Evolutionary conservation across 768 basidiomycete genomes (phyloP), one percentile per base, ranked within the genome.

Genomic region (Lepiota brunneoincarnata): DNA sequence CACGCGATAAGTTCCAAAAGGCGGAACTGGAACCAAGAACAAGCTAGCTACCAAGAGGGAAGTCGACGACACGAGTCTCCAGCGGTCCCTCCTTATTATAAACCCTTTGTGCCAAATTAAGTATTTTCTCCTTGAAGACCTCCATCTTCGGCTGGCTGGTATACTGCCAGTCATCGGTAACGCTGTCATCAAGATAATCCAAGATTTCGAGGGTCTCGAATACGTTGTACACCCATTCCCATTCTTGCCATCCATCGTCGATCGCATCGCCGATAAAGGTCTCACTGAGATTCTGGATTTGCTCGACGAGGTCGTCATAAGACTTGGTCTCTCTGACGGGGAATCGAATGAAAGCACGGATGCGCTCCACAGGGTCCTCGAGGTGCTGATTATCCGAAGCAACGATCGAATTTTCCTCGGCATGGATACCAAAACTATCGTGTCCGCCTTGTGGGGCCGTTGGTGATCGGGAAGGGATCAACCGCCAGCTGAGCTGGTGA

Each of bases 171-270:
- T 24, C 41, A 39, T 54, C 41, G 24, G 53, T 54, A 18, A 54
- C 46, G 20, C 46, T 45, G n/a, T 54, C 53, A 26, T 54, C 53
- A 31, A 54, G 42, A 34, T 48, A 54, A 7, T 54, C 53, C 26
- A 54, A 26, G 6, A 54, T 37, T 39, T 54, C 53, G 20, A 54
- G 53, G 18, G 45, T 40, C 53, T 54, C 53, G 28, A 54, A 47
- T 20, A 54, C 46, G 15, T 54, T 54, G 28, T 54, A 54, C 38
- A 54, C 53, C 53, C 53, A 54, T 39, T 54, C 53, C 45, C 53
- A 47, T 26, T 54, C 53, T 46, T 47, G 45, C 53, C 53, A 54
- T 15, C 46, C 53, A 47, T 54, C 53, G 18, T 54, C 53, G 3
- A 54, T 40, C 15, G 53, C 53, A 26, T 54, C 53, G n/a, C 3